phyloP scores from a whole-genome alignment of 139 green algal species.

The Haematococcus sp. region DNA sequence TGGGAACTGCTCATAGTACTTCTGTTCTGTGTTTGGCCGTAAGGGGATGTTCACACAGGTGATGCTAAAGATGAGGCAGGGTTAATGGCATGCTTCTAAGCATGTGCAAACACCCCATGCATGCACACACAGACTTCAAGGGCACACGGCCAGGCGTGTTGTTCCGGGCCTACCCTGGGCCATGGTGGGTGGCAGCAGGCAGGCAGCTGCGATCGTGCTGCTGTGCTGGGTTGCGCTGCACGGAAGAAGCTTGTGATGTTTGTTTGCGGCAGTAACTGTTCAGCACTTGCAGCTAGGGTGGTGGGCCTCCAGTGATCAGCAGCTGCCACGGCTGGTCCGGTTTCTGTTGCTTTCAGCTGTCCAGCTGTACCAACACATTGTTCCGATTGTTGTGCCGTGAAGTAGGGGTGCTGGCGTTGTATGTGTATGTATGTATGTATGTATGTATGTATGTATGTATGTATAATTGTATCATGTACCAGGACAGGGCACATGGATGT shows the following conservation, averaged over 20 bases:
- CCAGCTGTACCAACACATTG: no score
- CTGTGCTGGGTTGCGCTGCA: no score
- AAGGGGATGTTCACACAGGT: neutral
- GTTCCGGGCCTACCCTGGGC: conserved; percentile 37
- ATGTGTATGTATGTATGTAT: conserved; percentile 18
- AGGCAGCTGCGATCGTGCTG: no score
- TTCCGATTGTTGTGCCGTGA: no score
- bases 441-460: conserved; percentile 21
- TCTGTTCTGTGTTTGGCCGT: neutral
- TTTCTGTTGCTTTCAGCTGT: no score
- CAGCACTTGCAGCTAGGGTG: no score
- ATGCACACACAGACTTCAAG: conserved; percentile 79
- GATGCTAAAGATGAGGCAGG: neutral
- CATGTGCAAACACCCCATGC: neutral
- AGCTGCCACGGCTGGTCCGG: no score
- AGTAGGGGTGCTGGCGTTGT: no score
- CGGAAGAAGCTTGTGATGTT: no score
- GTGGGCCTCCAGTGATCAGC: no score
- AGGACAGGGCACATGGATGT: no score
- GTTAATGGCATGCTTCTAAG: neutral
- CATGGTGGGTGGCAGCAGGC: conserved; percentile 52
- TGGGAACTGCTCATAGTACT: neutral
- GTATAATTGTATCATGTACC: conserved; percentile 9
- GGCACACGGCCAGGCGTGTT: conserved; percentile 43
- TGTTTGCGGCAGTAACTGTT: no score